Evolutionary conservation across 345 rosid genomes (phyloP).

Genomic region (Stellera chamaejasme): DNA sequence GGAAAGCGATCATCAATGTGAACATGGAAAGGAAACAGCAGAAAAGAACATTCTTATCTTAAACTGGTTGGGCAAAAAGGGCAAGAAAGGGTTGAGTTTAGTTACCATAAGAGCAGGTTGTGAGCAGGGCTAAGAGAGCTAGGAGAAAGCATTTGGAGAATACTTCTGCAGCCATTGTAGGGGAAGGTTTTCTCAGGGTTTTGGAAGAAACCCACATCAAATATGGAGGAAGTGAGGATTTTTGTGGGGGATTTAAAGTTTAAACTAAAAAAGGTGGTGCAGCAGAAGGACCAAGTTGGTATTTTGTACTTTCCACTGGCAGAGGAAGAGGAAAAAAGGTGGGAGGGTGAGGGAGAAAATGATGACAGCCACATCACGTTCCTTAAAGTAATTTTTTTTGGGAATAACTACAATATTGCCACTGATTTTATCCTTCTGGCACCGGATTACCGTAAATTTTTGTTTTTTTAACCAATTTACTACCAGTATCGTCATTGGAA

Average conservation of each 20-base stretch:
- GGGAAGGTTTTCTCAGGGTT: slow-evolving; percentile 13
- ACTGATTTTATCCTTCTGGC: no score
- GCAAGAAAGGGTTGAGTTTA: not conserved
- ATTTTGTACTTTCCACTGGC: slow-evolving; percentile 12
- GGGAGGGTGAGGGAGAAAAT: slow-evolving; percentile 19
- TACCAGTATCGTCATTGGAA: no score
- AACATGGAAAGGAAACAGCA: not conserved
- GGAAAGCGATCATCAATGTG: not conserved
- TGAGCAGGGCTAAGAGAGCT: slow-evolving; percentile 32
- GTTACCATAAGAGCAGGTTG: slow-evolving; percentile 33
- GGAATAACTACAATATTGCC: no score
- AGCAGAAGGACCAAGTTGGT: slow-evolving; percentile 15
- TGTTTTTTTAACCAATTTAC: no score
- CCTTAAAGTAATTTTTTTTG: no score
- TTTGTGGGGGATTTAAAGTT: slow-evolving; percentile 14
- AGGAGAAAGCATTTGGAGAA: slow-evolving; percentile 24
- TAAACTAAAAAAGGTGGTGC: slow-evolving; percentile 9
- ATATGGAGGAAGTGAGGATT: not conserved
- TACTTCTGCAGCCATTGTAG: slow-evolving; percentile 33
- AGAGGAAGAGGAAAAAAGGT: slow-evolving; percentile 18
- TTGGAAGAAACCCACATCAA: slow-evolving; percentile 19
- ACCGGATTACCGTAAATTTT: no score
- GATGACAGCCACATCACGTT: slow-evolving; percentile 18
- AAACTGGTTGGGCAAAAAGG: not conserved
- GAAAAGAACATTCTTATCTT: not conserved